Evolutionary conservation across 177 flowering plant genomes (phyloP), one percentile per base, ranked within the genome.

Genomic region (Telopea speciosissima): DNA sequence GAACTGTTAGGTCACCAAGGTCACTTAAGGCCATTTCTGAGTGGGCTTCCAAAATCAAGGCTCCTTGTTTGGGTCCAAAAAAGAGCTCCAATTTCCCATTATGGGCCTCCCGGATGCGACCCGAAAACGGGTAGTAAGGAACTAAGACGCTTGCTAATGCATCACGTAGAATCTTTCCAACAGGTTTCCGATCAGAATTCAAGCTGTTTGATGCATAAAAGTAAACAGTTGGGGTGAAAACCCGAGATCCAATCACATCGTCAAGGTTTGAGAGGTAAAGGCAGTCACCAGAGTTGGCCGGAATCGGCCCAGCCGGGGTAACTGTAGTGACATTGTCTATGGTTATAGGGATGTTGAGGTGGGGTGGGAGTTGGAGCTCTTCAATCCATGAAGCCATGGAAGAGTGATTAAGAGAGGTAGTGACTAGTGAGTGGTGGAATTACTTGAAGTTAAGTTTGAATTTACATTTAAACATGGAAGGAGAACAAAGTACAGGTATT

Each of bases 211-310:
- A 72, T 45, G 54, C 71, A 66, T 83, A 92, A 66, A 92, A 91
- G 54, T 92, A 90, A 3, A 94, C 76, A 0, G 97, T 89, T 0
- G 96, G 98, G 25, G 98, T 93, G 79, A 91, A 90, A 63, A 89
- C 91, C 0, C 95, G 90, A 0, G 89, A 78, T 58, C 97, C 97
- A 0, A 92, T 72, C 70, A 90, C 81, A 79, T 90, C 90, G 56
- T 94, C 96, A 19, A 93, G 90, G 81, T 93, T 93, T 0, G 98
- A 91, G 65, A 90, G 94, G 82, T 91, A 92, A n/a, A 93, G 88
- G 63, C 68, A 73, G 70, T 88, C 83, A 21, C 81, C 85, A 10
- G 72, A 26, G 24, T 60, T 10, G 1, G 60, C 83, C 1, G 90
- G 91, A 62, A 84, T 79, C 6, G 87, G 81, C 0, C 80, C 75